Base-by-base conservation (phyloP, 192 early-diverging fungal genomes). In the Umbelopsis isabellina region DNA sequence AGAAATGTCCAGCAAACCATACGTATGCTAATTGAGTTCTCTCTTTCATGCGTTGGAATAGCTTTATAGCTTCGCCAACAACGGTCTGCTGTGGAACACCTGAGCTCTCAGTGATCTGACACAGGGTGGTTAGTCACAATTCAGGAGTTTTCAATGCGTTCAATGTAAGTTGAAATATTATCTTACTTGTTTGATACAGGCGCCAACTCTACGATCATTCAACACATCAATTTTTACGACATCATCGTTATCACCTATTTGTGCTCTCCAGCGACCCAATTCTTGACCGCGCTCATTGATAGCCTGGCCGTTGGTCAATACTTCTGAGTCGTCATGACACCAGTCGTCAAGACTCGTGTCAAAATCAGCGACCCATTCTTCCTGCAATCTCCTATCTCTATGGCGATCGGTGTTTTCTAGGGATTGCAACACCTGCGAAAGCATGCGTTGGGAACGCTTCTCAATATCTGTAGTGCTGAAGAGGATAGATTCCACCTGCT, bases 291-390 rank as follows among this genome's bases (percentile, higher is more conserved):
- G 58, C 37, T 73, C 50, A 6, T 49, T 65, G 20, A 66, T 72
- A 49, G 49, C 41, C 15, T 27, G 49, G 10, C 67, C 72, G 27
- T 75, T 69, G 9, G 69, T 68, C 3, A 75, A 18, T 2, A 80
- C 47, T 16, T 73, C 68, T 0, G 70, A 73, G 64, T 80, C 79
- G 70, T 80, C 79, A 64, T 80, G 74, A n/a, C 71, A 75, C 79
- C 79, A 80, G 68, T 80, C 79, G 50, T 80, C 79, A 49, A 80
- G 68, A 37, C 71, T 73, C 2, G 73, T 67, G 47, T 80, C 79
- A 21, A 80, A 72, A 67, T 80, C 79, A 52, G 41, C 66, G 8
- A 80, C 58, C 79, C 79, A 80, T 48, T 76, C 74, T 2, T 80
- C 79, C 46, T 70, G 41, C 45, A 67, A 71, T 41, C 67, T 69